Base-by-base conservation (phyloP, 2,329 filamentous ascomycete genomes). In the Fusarium decemcellulare region DNA sequence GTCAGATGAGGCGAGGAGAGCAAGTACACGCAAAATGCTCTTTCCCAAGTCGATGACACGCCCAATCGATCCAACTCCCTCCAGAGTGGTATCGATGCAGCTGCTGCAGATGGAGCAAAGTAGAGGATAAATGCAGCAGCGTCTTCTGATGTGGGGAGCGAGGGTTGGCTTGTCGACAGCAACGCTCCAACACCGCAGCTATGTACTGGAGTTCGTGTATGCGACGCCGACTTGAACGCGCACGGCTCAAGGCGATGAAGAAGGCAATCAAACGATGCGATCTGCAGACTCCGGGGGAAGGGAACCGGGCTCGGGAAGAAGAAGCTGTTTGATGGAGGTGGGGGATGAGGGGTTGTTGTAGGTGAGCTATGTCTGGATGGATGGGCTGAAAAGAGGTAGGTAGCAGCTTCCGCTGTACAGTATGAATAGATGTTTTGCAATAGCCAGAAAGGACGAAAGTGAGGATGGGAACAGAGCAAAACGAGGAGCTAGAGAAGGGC, bases 211-310 rank as follows among this genome's bases (percentile, higher is more conserved):
- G 52, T 46, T 36, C 42, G 54, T 40, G 32, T 48, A 47, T 60
- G 59, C 36, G 37, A 34, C 43, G 39, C 18, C 52, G 61, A 56
- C 34, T 27, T 43, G 39, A 57, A 32, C 63, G 48, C 12, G 23
- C 40, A 53, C 48, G 44, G 18, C 36, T 55, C 30, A 27, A 47
- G 50, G 63, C 29, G 34, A 59, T 40, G 52, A 51, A 51, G 54
- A 30, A 46, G 46, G 40, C 44, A 55, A 55, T 64, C 63, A 53
- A 68, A 61, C 48, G 27, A 71, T 68, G 59, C 34, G 67, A 68
- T 69, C 52, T 68, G 71, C 63, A 58, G 52, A 60, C 47, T 39
- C 69, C 72, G 72, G 72, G 64, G 69, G 48, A 73, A 73, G 58
- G 71, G 72, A 74, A 74, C 46, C 68, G 58, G 63, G 64, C 67